Conservation (phyloP, 2,329 filamentous ascomycete species). For the Cladosporium austrohemisphaericum region DNA sequence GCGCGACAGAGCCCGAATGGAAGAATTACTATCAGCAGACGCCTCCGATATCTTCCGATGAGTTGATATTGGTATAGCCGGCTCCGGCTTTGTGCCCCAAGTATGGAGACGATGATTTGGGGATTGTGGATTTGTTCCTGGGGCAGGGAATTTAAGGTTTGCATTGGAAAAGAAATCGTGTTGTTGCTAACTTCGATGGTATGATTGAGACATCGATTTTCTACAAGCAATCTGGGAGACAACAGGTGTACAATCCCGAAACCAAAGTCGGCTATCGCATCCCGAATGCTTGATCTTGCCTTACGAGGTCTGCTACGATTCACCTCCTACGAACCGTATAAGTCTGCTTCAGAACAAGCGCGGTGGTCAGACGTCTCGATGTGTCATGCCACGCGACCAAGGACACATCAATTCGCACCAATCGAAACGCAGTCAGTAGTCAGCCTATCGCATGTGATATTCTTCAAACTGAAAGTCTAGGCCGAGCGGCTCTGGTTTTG, state of each 20-base stretch:
- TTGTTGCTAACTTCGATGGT: no score
- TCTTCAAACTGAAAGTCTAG: neutral
- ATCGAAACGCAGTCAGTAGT: neutral
- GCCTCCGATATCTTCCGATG: conserved; percentile 1
- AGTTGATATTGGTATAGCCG: conserved; percentile 10
- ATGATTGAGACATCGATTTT: no score
- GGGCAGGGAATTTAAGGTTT: neutral
- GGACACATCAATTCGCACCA: conserved; percentile 1
- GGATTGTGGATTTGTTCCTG: neutral
- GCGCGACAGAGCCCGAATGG: neutral
- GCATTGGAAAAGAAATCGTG: no score
- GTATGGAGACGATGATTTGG: neutral
- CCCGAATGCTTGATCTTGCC: no score
- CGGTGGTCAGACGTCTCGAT: neutral
- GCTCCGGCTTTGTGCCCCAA: neutral
- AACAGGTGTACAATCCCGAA: no score
- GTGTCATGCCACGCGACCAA: neutral
- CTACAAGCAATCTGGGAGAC: no score
- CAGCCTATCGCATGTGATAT: conserved; percentile 5
- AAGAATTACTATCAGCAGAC: neutral
- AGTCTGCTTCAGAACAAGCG: no score
- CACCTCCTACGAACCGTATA: neutral
- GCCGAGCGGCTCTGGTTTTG: conserved; percentile 4
- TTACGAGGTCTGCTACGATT: no score
- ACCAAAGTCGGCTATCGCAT: no score